phyloP scores from a whole-genome alignment of 1,284 basidiomycete genomes.

The Chalciporus sp. region DNA sequence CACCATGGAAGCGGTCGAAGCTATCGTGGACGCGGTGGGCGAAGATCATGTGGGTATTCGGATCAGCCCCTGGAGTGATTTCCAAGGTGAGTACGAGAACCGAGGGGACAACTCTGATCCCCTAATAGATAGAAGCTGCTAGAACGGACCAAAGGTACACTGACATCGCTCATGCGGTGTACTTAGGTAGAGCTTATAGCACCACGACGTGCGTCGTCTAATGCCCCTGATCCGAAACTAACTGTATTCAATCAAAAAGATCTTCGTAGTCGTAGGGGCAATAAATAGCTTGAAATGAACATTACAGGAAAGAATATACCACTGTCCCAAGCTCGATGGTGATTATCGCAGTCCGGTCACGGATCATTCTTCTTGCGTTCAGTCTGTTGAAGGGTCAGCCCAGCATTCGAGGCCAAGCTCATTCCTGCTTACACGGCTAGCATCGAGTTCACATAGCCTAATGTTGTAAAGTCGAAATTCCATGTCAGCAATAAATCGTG shows the following conservation, averaged over 20 bases:
- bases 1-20: slow-evolving; percentile 47
- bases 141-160: too few relatives aligned
- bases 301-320: too few relatives aligned
- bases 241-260: too few relatives aligned
- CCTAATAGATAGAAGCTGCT: neutral
- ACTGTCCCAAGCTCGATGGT: neutral
- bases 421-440: neutral
- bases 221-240: too few relatives aligned
- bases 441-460: neutral
- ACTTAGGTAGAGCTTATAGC: too few relatives aligned
- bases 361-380: neutral
- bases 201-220: too few relatives aligned
- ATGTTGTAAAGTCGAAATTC: neutral
- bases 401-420: neutral
- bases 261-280: too few relatives aligned
- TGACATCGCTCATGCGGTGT: too few relatives aligned
- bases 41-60: slow-evolving; percentile 48
- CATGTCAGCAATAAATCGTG: neutral
- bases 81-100: slow-evolving; percentile 33
- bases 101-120: neutral
- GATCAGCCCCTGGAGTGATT: slow-evolving; percentile 53
- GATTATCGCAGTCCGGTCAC: neutral
- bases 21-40: slow-evolving; percentile 43
- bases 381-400: neutral
- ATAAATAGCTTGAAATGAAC: too few relatives aligned